These are phyloP conservation scores for Ophiocordyceps robertsii DNA, from an alignment of 2,329 filamentous ascomycete genomes.

Conservation along the genomic window DNA sequence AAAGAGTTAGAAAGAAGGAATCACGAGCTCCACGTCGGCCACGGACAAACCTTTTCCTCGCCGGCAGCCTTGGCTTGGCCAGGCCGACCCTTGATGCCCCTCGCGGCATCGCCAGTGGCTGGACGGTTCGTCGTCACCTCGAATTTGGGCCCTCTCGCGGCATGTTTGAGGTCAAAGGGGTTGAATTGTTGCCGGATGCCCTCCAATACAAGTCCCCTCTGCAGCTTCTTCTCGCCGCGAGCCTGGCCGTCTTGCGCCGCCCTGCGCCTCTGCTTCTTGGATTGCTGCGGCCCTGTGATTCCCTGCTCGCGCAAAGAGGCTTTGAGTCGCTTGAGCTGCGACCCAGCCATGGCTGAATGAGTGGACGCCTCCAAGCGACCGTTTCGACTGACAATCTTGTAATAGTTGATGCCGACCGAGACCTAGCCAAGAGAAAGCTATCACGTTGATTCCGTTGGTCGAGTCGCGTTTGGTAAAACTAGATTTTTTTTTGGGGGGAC, in stretches of 20 bases:
- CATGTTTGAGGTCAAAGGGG: conserved; percentile 85
- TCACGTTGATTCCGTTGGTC: too few relatives aligned
- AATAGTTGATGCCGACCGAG: too few relatives aligned
- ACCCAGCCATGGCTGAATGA: conserved; percentile 63
- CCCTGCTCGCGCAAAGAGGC: conserved; percentile 80
- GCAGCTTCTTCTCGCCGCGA: conserved; percentile 58
- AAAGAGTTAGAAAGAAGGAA: not conserved
- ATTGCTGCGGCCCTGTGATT: conserved; percentile 80
- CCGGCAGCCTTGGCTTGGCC: conserved; percentile 74
- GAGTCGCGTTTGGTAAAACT: too few relatives aligned
- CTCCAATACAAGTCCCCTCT: conserved; percentile 65
- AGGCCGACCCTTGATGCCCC: conserved; percentile 57
- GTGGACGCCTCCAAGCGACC: not conserved
- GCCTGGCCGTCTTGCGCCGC: conserved; percentile 51
- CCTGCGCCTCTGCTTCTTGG: conserved; percentile 84
- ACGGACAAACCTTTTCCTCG: conserved; percentile 58
- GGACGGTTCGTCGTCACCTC: conserved; percentile 61
- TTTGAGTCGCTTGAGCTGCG: conserved; percentile 93
- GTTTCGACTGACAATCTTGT: too few relatives aligned
- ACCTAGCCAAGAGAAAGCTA: too few relatives aligned
- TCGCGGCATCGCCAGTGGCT: conserved; percentile 34
- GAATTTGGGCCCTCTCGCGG: conserved; percentile 68
- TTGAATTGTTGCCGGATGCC: conserved; percentile 94
- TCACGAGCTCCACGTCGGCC: not conserved
- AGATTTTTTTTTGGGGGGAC: too few relatives aligned